phyloP scores from a whole-genome alignment of 371 early-diverging fungal genomes.

The Mucor saturninus region DNA sequence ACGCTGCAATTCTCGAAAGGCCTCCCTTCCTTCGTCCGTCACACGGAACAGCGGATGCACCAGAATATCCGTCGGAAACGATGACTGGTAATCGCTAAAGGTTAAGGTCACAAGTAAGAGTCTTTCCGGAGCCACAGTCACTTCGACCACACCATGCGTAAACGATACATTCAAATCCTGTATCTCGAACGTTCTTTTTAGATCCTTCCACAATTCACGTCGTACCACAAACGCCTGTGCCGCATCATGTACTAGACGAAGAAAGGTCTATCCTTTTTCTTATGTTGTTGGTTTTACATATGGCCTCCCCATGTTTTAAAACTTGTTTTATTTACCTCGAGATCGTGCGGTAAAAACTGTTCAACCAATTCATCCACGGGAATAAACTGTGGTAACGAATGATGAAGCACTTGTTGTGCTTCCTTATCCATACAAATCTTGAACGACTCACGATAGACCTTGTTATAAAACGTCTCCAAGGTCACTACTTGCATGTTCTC shows the following conservation, averaged over 20 bases:
- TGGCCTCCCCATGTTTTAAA: neutral
- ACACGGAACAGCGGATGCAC: too few species aligned
- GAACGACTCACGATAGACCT: constrained; percentile 40
- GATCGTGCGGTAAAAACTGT: constrained; percentile 30
- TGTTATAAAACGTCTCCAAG: constrained; percentile 51
- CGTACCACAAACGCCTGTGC: constrained; percentile 44
- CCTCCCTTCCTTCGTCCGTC: too few species aligned
- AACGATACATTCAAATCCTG: neutral
- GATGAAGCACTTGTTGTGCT: neutral
- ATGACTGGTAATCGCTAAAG: too few species aligned
- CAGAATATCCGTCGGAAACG: too few species aligned
- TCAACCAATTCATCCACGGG: constrained; percentile 25
- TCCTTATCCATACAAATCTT: too few species aligned
- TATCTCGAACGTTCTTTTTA: constrained; percentile 1
- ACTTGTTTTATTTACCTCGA: constrained; percentile 24
- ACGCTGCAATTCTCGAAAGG: too few species aligned
- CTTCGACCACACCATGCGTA: neutral
- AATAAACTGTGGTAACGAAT: constrained; percentile 48
- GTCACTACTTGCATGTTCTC: constrained; percentile 7
- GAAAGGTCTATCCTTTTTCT: constrained; percentile 27
- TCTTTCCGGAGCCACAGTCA: too few species aligned
- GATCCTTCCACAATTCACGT: constrained; percentile 38
- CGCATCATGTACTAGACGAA: constrained; percentile 43
- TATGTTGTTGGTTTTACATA: too few species aligned
- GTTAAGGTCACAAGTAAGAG: too few species aligned